A percentile compares a stretch with the other conserved stretches of the same genome.
phyloP scores from a whole-genome alignment of 129 eudicot genomes.

The Solidago caesia region DNA sequence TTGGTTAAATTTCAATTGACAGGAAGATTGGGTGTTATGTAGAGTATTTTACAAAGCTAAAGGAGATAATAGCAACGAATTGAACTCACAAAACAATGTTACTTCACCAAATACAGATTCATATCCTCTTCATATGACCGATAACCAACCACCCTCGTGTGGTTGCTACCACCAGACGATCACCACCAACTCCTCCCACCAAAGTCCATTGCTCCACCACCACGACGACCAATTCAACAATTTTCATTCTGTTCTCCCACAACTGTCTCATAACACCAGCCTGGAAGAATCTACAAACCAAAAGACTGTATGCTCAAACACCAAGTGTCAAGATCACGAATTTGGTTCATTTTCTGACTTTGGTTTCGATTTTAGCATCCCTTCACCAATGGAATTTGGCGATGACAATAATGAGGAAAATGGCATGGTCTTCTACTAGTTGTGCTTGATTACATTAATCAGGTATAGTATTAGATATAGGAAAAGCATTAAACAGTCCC shows the following conservation, averaged over 20 bases:
- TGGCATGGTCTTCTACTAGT: constrained; percentile 34
- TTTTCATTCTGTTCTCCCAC: constrained; percentile 17
- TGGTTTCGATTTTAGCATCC: constrained; percentile 34
- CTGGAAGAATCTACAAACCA: constrained; percentile 22
- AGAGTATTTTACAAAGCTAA: constrained; percentile 84
- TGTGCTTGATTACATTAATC: constrained; percentile 1
- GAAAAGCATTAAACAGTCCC: constrained; percentile 11
- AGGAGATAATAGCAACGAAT: constrained; percentile 40
- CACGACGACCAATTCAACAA: constrained; percentile 29
- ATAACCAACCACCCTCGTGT: constrained; percentile 24
- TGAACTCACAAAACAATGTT: constrained; percentile 35
- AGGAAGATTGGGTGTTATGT: constrained; percentile 98
- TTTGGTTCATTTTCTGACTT: constrained; percentile 33
- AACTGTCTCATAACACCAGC: not conserved
- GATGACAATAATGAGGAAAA: constrained; percentile 31
- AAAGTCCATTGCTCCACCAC: constrained; percentile 22
- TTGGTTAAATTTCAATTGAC: constrained; percentile 28
- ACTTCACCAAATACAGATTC: constrained; percentile 23
- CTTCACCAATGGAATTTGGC: constrained; percentile 28
- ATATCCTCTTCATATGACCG: constrained; percentile 17
- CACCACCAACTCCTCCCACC: constrained; percentile 18
- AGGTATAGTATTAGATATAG: constrained; percentile 21
- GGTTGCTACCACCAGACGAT: constrained; percentile 38
- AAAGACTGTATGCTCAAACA: constrained; percentile 5
- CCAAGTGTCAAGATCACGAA: constrained; percentile 34